Evolutionary conservation across 164 flowering plant species (phyloP), one percentile per base, ranked within the genome.

Genomic region (Cinnamomum micranthum): DNA sequence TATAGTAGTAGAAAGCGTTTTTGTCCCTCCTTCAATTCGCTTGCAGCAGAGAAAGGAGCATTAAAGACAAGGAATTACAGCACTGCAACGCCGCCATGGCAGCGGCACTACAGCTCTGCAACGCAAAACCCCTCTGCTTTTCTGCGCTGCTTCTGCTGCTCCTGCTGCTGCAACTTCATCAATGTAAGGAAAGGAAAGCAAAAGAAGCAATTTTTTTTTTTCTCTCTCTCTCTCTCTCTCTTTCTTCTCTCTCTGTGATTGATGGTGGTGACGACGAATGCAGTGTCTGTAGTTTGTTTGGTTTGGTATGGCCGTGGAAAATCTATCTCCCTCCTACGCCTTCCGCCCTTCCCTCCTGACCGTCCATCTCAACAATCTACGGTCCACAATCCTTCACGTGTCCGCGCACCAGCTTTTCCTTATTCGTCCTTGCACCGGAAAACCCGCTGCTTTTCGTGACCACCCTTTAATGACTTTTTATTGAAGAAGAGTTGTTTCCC

Each of bases 71-170:
- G 81, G 93, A 88, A 87, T 85, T 83, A 82, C 86, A 84, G 81
- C 82, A 25, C 93, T 88, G 90, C 88, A 77, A 87, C 89, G 91
- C 93, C 91, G 93, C 91, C 91, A 87, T 87, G 87, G 86, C 52
- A 70, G 82, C 84, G 75, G 87, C 85, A 75, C 73, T 67, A 15
- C 73, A 20, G 72, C 71, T 77, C 81, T 77, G 84, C 81, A 76
- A 73, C 74, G 10, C 22, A 67, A 67, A 14, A 13, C 35, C 41
- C 20, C 69, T 67, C 19, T 35, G 15, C 69, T 67, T 19, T 22
- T 64, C 67, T 24, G 27, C 67, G 12, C 67, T 14, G 33, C 63
- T 59, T 0, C 63, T 59, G 7, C 66, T 22, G 35, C 6, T 2
- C 2, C 35, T 33, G 35, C 47, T 28, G 12, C 80, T 77, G 81